Evolutionary conservation across 495 filamentous ascomycete species (phyloP).

Genomic region (Penicillium coprophilum): DNA sequence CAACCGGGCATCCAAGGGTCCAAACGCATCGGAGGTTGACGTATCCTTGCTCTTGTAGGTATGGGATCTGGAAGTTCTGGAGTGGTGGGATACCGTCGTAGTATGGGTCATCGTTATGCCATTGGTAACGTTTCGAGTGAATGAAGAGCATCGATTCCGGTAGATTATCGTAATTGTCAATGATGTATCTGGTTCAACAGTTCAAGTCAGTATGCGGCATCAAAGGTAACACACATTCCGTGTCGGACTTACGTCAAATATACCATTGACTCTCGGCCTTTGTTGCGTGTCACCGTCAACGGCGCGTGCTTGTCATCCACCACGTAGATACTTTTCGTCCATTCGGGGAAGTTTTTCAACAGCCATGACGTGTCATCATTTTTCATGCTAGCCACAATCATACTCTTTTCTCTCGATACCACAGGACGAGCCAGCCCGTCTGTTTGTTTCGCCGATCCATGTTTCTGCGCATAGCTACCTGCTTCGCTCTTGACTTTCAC

Average conservation of each 20-base stretch:
- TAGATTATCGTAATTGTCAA: constrained; percentile 62
- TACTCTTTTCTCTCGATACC: constrained; percentile 36
- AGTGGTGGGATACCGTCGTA: constrained; percentile 53
- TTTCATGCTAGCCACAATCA: constrained; percentile 57
- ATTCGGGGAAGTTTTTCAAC: constrained; percentile 46
- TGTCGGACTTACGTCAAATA: constrained; percentile 55
- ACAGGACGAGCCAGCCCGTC: constrained; percentile 33
- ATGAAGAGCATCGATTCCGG: constrained; percentile 60
- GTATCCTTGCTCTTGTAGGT: constrained; percentile 58
- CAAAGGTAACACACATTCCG: background rate
- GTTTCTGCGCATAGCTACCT: constrained; percentile 26
- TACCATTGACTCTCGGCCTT: constrained; percentile 59
- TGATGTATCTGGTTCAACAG: constrained; percentile 51
- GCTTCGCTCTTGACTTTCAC: constrained; percentile 18
- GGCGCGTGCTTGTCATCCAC: constrained; percentile 48
- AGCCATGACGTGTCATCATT: constrained; percentile 59
- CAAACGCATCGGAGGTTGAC: constrained; percentile 66
- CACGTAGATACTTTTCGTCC: constrained; percentile 53
- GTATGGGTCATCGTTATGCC: constrained; percentile 60
- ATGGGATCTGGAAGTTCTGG: constrained; percentile 52
- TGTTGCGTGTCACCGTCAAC: constrained; percentile 51
- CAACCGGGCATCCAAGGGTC: constrained; percentile 59
- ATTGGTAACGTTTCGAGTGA: constrained; percentile 61
- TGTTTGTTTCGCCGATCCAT: constrained; percentile 15
- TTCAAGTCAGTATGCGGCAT: constrained; percentile 4